Evolutionary conservation across 495 filamentous ascomycete species (phyloP).

Genomic region (Cercophora samala): DNA sequence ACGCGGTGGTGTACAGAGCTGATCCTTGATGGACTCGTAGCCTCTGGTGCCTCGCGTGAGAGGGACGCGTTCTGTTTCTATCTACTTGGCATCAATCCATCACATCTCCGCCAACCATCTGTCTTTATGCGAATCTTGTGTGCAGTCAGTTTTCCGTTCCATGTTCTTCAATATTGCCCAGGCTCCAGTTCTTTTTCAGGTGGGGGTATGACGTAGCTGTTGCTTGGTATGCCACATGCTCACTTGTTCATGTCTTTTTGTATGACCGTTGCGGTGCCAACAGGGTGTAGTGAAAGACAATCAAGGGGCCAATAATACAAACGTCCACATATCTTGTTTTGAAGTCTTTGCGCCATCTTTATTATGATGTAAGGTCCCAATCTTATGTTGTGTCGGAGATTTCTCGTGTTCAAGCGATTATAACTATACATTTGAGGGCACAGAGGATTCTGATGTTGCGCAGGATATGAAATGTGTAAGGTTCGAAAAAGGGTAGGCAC

Average conservation of each 20-base stretch:
- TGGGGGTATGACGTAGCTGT: neutral
- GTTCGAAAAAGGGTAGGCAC: too few species aligned
- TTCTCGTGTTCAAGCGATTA: too few species aligned
- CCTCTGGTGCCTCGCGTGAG: neutral
- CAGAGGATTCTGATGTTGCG: too few species aligned
- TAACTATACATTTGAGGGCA: too few species aligned
- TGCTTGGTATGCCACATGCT: neutral
- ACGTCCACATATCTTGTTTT: too few species aligned
- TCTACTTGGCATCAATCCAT: neutral
- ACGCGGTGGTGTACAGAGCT: neutral
- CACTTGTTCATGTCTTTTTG: too few species aligned
- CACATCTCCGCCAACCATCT: neutral
- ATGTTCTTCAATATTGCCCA: neutral
- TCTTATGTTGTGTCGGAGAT: too few species aligned
- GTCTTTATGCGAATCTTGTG: neutral
- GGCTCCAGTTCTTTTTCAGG: too few species aligned
- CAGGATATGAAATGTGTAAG: too few species aligned
- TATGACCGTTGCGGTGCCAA: too few species aligned
- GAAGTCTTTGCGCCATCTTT: too few species aligned
- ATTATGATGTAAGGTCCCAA: too few species aligned
- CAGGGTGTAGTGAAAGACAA: neutral
- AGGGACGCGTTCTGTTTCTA: neutral
- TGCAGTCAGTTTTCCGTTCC: neutral
- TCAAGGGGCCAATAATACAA: neutral
- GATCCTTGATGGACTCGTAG: neutral